Conservation (phyloP, 257 asterid genomes). For the Orobanche coerulescens region DNA sequence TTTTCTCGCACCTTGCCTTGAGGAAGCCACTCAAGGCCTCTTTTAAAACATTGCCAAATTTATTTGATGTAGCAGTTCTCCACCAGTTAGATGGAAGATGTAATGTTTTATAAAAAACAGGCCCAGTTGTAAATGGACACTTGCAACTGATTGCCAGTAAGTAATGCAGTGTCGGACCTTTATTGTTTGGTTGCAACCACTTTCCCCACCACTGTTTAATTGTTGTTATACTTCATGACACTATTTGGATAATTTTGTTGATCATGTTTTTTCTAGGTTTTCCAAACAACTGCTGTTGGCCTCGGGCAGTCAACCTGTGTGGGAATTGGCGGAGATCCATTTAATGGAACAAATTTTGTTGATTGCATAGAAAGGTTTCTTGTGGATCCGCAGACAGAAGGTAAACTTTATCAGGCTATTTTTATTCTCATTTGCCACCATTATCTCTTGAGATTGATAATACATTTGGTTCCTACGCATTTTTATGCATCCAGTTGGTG, state of each 20-base stretch:
- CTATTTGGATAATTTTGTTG: slow-evolving; percentile 15
- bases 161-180: neutral
- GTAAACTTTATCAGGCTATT: slow-evolving; percentile 28
- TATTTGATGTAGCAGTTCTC: neutral
- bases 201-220: neutral
- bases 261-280: slow-evolving; percentile 45
- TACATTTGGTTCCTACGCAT: neutral
- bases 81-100: neutral
- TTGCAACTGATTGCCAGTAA: slow-evolving; percentile 5
- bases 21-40: too few relatives aligned
- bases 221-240: slow-evolving; percentile 8
- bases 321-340: slow-evolving; percentile 98
- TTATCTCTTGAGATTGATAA: neutral
- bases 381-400: slow-evolving; percentile 95
- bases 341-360: slow-evolving; percentile 95
- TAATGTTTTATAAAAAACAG: neutral
- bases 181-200: neutral
- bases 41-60: too few relatives aligned
- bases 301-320: slow-evolving; percentile 97
- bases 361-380: slow-evolving; percentile 87
- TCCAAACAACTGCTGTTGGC: slow-evolving; percentile 98
- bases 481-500: neutral
- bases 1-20: too few relatives aligned
- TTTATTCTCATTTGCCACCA: slow-evolving; percentile 6
- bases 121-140: slow-evolving; percentile 6